phyloP scores from a whole-genome alignment of 768 basidiomycete species.

The Albatrellus ellisii region DNA sequence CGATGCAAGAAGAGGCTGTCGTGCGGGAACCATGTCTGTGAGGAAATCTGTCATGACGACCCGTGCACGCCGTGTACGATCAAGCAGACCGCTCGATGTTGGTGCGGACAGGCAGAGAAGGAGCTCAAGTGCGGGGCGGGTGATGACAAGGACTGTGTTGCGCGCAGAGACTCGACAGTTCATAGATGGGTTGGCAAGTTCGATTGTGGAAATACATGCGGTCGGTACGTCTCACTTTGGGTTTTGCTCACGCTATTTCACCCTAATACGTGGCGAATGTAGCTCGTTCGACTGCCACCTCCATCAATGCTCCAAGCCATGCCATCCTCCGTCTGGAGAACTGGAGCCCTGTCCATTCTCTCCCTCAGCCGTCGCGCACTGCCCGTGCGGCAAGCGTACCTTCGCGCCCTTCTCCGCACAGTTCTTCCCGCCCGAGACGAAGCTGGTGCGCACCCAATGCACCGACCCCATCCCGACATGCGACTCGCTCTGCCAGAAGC shows the following conservation, averaged over 20 bases:
- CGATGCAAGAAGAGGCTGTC: slow-evolving; percentile 32
- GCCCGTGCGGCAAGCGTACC: slow-evolving; percentile 68
- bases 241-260: background rate
- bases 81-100: slow-evolving; percentile 49
- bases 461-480: slow-evolving; percentile 77
- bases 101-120: slow-evolving; percentile 60
- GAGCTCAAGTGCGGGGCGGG: slow-evolving; percentile 56
- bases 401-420: slow-evolving; percentile 27
- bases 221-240: slow-evolving; percentile 29
- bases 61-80: slow-evolving; percentile 53
- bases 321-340: slow-evolving; percentile 57
- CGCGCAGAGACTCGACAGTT: slow-evolving; percentile 24
- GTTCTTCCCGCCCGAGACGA: slow-evolving; percentile 28
- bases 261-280: slow-evolving; percentile 1
- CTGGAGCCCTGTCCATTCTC: slow-evolving; percentile 61
- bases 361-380: slow-evolving; percentile 51
- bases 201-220: slow-evolving; percentile 48
- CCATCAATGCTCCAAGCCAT: slow-evolving; percentile 61
- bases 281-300: slow-evolving; percentile 65
- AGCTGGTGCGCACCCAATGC: slow-evolving; percentile 31
- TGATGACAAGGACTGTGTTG: slow-evolving; percentile 27
- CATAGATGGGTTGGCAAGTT: slow-evolving; percentile 53
- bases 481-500: slow-evolving; percentile 48
- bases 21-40: slow-evolving; percentile 67
- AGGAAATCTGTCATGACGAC: slow-evolving; percentile 62